A percentile compares a stretch with the other conserved stretches of the same genome.
phyloP scores from a whole-genome alignment of 495 filamentous ascomycete genomes.

The Podospora pseudoanserina region DNA sequence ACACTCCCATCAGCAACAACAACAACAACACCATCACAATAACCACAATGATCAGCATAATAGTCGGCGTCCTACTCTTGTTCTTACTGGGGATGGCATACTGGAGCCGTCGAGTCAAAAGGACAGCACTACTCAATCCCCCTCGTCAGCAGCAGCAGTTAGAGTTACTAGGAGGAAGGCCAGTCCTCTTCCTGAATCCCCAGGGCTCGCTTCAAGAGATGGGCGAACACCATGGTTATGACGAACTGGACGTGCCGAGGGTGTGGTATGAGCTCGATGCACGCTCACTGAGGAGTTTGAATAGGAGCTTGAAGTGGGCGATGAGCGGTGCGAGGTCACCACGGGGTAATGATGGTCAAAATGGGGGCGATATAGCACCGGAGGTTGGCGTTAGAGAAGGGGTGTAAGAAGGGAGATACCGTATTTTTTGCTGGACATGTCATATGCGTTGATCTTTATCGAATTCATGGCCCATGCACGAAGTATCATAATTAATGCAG shows the following conservation, averaged over 20 bases:
- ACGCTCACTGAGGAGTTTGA: background rate
- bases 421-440: too few relatives aligned
- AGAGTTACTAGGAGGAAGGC: background rate
- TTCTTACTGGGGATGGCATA: background rate
- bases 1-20: background rate
- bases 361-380: background rate
- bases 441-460: too few relatives aligned
- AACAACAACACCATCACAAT: background rate
- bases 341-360: background rate
- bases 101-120: background rate
- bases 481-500: background rate
- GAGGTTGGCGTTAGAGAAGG: background rate
- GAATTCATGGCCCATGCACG: too few relatives aligned
- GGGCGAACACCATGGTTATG: background rate
- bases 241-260: background rate
- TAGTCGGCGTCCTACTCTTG: background rate
- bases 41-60: background rate
- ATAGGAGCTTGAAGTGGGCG: background rate
- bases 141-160: background rate
- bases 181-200: background rate
- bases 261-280: background rate
- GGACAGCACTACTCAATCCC: background rate
- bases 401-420: background rate
- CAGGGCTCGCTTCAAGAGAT: background rate
- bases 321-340: background rate